Percentiles rank a stretch among this genome's conserved stretches.
phyloP scores from a whole-genome alignment of 2,329 filamentous ascomycete genomes.

The Phyllosticta ampelicida region DNA sequence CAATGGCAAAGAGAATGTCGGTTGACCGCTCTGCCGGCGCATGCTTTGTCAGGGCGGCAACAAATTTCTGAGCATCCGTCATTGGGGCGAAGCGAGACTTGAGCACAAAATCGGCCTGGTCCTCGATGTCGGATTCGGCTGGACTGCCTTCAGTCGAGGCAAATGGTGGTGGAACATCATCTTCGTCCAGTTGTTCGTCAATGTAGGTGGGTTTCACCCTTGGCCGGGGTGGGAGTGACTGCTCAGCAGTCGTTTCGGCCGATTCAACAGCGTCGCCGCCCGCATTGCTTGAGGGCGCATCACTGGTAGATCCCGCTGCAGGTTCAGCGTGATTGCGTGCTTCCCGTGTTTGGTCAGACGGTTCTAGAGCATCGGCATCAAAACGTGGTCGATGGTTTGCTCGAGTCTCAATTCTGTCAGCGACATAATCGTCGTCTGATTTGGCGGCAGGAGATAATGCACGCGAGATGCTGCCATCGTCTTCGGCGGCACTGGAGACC shows the following conservation, averaged over 20 bases:
- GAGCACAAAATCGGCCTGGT: constrained; percentile 32
- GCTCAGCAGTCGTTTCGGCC: background rate
- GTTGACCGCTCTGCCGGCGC: constrained; percentile 34
- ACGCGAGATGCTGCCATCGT: constrained; percentile 26
- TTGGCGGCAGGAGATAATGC: constrained; percentile 23
- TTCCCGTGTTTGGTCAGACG: constrained; percentile 11
- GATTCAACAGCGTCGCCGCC: background rate
- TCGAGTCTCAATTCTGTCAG: constrained; percentile 13
- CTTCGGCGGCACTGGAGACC: constrained; percentile 24
- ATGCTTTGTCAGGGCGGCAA: constrained; percentile 33
- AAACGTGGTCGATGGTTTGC: constrained; percentile 5
- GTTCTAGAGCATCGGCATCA: constrained; percentile 1
- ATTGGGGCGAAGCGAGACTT: constrained; percentile 32
- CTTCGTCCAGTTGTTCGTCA: constrained; percentile 8
- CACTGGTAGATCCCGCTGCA: background rate
- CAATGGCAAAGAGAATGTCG: constrained; percentile 45
- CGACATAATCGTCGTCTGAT: constrained; percentile 16
- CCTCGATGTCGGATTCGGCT: constrained; percentile 25
- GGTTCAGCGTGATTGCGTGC: constrained; percentile 9
- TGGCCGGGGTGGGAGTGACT: background rate
- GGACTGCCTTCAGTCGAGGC: constrained; percentile 20
- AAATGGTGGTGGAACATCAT: constrained; percentile 27
- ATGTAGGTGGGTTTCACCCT: constrained; percentile 4
- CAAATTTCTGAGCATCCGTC: constrained; percentile 32
- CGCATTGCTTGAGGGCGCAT: constrained; percentile 2